phyloP scores from a whole-genome alignment of 2,329 filamentous ascomycete genomes.

The Paradendryphiella salina region DNA sequence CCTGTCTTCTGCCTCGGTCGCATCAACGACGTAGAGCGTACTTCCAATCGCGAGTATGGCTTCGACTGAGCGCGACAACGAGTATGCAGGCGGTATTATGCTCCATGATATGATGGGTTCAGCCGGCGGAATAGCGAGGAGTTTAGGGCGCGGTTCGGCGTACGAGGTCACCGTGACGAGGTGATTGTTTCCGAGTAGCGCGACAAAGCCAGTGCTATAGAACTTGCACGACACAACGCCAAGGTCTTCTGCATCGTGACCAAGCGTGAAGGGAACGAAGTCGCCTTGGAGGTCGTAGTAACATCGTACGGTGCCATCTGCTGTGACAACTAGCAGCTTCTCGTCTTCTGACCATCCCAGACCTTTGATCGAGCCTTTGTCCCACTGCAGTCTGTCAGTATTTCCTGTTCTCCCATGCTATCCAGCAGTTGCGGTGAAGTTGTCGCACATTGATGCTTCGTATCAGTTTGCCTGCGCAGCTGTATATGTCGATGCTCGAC shows the following conservation, averaged over 20 bases:
- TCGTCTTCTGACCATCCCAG: constrained; percentile 98
- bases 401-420: background rate
- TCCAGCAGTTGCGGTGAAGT: constrained; percentile 2
- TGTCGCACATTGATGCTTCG: constrained; percentile 68
- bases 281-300: constrained; percentile 92
- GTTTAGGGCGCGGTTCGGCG: constrained; percentile 83
- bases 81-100: constrained; percentile 83
- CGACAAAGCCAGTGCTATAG: constrained; percentile 90
- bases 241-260: constrained; percentile 82
- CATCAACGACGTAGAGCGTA: constrained; percentile 85
- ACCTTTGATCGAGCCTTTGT: constrained; percentile 82
- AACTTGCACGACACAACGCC: constrained; percentile 90
- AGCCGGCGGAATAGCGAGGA: constrained; percentile 74
- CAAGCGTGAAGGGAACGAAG: constrained; percentile 91
- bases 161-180: constrained; percentile 87
- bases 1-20: constrained; percentile 86
- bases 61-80: constrained; percentile 89
- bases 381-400: constrained; percentile 63
- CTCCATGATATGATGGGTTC: constrained; percentile 86
- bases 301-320: constrained; percentile 87
- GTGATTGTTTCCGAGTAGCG: constrained; percentile 83
- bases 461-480: constrained; percentile 85
- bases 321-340: constrained; percentile 81
- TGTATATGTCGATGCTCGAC: constrained; percentile 91
- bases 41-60: constrained; percentile 82